Conservation (phyloP, 1,284 basidiomycete species). For the Ustilago esculenta region DNA sequence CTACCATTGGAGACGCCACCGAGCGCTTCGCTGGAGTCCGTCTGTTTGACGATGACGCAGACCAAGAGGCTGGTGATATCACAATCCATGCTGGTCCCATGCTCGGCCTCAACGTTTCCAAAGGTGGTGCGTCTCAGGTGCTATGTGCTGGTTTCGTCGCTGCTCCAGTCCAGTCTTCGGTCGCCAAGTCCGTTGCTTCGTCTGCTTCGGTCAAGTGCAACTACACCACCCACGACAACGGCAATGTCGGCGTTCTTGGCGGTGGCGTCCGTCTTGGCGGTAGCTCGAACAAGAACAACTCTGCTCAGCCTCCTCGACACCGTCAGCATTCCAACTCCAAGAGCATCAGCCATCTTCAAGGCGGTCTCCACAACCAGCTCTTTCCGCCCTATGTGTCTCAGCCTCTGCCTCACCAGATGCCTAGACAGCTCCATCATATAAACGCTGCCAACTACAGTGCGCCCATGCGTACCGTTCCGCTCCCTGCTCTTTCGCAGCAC, state of each 20-base stretch:
- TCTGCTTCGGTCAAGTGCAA: constrained; percentile 43
- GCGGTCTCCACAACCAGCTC: constrained; percentile 22
- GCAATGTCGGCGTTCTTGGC: constrained; percentile 60
- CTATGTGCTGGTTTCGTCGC: neutral
- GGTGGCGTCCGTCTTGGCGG: constrained; percentile 57
- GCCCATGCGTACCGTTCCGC: constrained; percentile 35
- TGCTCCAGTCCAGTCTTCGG: neutral
- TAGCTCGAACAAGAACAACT: neutral
- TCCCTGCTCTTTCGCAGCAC: constrained; percentile 12
- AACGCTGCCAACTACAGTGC: constrained; percentile 32
- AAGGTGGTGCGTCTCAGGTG: neutral
- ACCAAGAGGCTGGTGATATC: constrained; percentile 27
- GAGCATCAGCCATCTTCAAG: constrained; percentile 36
- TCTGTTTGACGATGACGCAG: constrained; percentile 30
- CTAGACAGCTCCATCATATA: constrained; percentile 5
- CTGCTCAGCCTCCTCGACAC: constrained; percentile 9
- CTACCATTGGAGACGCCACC: constrained; percentile 26
- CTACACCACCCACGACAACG: constrained; percentile 58
- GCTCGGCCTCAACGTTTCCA: constrained; percentile 24
- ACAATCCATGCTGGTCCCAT: constrained; percentile 31
- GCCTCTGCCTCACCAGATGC: neutral
- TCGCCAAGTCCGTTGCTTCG: constrained; percentile 1
- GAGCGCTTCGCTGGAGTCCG: constrained; percentile 34
- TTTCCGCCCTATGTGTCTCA: constrained; percentile 16
- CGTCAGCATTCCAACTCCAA: constrained; percentile 39